These are phyloP conservation scores for Wallemia ichthyophaga DNA, from an alignment of 1,284 basidiomycete genomes.

Conservation along the genomic window DNA sequence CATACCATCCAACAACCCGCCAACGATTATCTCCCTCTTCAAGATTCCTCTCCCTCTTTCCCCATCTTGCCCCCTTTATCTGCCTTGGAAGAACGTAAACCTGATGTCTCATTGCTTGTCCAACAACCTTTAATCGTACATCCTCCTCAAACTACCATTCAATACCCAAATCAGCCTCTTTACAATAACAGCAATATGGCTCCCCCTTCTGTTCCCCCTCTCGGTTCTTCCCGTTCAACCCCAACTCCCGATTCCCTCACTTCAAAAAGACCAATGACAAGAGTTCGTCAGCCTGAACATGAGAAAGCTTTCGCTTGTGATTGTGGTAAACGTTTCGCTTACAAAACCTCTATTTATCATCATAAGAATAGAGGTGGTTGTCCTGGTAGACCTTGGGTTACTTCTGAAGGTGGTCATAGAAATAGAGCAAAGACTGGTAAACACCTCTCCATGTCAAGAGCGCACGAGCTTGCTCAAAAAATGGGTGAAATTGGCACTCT, in stretches of 20 bases:
- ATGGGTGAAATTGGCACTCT: neutral
- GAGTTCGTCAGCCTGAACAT: neutral
- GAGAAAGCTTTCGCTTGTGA: neutral
- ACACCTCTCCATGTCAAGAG: neutral
- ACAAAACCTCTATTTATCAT: neutral
- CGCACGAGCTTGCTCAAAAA: neutral
- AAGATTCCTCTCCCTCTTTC: too few relatives aligned
- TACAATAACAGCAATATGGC: neutral
- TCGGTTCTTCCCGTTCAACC: neutral
- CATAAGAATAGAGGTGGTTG: neutral
- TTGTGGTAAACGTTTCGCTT: neutral
- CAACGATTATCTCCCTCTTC: too few relatives aligned
- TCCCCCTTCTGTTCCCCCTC: neutral
- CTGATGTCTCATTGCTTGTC: neutral
- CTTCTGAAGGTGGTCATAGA: neutral
- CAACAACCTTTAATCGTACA: neutral
- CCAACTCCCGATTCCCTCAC: neutral
- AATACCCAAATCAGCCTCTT: neutral
- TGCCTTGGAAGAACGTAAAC: neutral
- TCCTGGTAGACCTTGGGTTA: neutral
- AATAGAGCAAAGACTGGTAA: neutral
- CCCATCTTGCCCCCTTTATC: neutral
- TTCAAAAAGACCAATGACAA: neutral
- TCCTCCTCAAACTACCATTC: neutral
- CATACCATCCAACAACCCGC: too few relatives aligned